phyloP scores from a whole-genome alignment of 148 eudicot genomes.

The Selenicereus undatus region DNA sequence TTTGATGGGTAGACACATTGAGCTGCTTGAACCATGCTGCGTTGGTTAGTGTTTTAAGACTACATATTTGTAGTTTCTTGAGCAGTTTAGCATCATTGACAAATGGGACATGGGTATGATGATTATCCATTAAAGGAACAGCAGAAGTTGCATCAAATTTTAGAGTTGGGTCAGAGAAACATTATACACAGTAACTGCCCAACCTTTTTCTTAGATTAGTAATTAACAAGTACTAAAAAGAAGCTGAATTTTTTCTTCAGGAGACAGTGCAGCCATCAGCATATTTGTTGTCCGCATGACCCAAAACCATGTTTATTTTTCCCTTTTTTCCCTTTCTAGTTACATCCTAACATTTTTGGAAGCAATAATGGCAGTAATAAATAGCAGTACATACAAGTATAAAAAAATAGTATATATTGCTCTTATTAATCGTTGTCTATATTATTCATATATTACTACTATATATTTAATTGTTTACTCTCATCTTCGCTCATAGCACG shows the following conservation, averaged over 20 bases:
- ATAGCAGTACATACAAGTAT: not conserved
- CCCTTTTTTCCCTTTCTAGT: not conserved
- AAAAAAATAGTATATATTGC: not conserved
- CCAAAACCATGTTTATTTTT: not conserved
- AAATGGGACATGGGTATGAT: no score
- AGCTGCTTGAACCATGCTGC: no score
- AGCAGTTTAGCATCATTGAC: no score
- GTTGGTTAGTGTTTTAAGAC: no score
- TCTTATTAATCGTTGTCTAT: not conserved
- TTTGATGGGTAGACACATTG: no score
- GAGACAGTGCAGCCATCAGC: slow-evolving; percentile 30
- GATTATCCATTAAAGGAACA: no score
- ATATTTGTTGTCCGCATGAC: slow-evolving; percentile 31
- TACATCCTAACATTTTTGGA: slow-evolving; percentile 7
- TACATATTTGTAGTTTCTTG: no score
- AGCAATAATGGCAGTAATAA: not conserved
- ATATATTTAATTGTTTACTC: slow-evolving; percentile 16
- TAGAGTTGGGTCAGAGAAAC: not conserved
- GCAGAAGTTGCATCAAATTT: not conserved
- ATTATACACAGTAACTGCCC: not conserved
- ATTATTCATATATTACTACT: not conserved
- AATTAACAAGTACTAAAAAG: not conserved
- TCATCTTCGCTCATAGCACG: slow-evolving; percentile 15
- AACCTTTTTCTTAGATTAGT: not conserved
- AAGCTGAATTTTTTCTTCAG: not conserved